Evolutionary conservation across 495 filamentous ascomycete species (phyloP).

Genomic region (Annulohypoxylon moriforme): DNA sequence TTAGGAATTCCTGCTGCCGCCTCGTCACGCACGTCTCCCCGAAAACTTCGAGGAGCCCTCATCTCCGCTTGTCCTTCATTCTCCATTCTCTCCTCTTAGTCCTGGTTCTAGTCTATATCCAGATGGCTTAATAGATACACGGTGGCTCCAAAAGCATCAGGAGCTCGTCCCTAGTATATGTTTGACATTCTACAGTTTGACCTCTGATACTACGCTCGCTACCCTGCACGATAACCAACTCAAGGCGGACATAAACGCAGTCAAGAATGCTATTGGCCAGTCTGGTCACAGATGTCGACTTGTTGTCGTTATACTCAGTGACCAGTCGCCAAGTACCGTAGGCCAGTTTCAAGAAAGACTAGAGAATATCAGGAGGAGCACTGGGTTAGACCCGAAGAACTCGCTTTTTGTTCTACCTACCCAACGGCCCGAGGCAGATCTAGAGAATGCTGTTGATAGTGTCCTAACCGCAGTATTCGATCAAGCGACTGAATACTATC

Average conservation of each 20-base stretch:
- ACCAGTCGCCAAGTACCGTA: slow-evolving; percentile 68
- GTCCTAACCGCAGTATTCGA: slow-evolving; percentile 72
- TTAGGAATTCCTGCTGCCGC: slow-evolving; percentile 63
- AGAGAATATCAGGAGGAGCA: slow-evolving; percentile 76
- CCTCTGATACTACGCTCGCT: slow-evolving; percentile 73
- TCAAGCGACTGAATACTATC: slow-evolving; percentile 82
- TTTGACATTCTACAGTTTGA: slow-evolving; percentile 77
- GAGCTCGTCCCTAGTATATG: slow-evolving; percentile 80
- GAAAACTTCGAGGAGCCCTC: slow-evolving; percentile 59
- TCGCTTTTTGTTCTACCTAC: slow-evolving; percentile 69
- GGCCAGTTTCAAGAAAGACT: slow-evolving; percentile 75
- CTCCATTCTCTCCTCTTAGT: slow-evolving; percentile 86
- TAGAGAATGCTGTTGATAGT: slow-evolving; percentile 71
- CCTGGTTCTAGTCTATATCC: slow-evolving; percentile 83
- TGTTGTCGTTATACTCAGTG: slow-evolving; percentile 80
- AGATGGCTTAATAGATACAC: slow-evolving; percentile 82
- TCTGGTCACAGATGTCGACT: slow-evolving; percentile 79
- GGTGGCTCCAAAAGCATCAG: slow-evolving; percentile 90
- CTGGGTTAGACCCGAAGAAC: slow-evolving; percentile 80
- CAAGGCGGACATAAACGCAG: slow-evolving; percentile 84
- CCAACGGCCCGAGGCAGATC: slow-evolving; percentile 61
- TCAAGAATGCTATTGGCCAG: slow-evolving; percentile 71
- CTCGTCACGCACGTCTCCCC: slow-evolving; percentile 62
- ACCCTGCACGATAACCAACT: slow-evolving; percentile 85
- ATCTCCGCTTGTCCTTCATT: slow-evolving; percentile 73